Evolutionary conservation across 2,329 filamentous ascomycete genomes (phyloP).

Genomic region (Pleomassaria siparia): DNA sequence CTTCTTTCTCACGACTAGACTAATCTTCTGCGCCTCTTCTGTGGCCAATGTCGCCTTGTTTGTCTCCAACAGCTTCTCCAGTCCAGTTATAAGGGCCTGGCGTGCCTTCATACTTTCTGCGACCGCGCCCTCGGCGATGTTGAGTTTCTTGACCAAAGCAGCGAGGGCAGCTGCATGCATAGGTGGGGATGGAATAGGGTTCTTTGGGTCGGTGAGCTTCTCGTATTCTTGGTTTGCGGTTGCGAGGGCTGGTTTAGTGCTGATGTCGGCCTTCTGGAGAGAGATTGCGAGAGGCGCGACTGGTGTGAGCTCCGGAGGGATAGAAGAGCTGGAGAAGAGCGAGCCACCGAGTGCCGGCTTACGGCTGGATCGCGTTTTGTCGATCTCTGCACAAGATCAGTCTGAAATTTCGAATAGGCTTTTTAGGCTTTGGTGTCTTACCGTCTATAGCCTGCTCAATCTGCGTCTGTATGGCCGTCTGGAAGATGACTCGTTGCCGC

Average conservation of each 20-base stretch:
- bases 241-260: slow-evolving; percentile 66
- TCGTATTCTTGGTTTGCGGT: slow-evolving; percentile 80
- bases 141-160: slow-evolving; percentile 84
- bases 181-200: slow-evolving; percentile 73
- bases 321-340: slow-evolving; percentile 64
- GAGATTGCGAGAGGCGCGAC: slow-evolving; percentile 74
- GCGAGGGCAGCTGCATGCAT: slow-evolving; percentile 90
- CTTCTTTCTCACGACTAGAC: slow-evolving; percentile 66
- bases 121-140: slow-evolving; percentile 84
- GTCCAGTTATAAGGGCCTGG: slow-evolving; percentile 70
- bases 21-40: slow-evolving; percentile 67
- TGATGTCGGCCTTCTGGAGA: slow-evolving; percentile 70
- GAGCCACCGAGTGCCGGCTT: slow-evolving; percentile 66
- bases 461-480: slow-evolving; percentile 73
- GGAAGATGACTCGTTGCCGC: slow-evolving; percentile 84
- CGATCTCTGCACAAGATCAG: slow-evolving; percentile 50
- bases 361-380: slow-evolving; percentile 56
- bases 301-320: slow-evolving; percentile 75
- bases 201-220: slow-evolving; percentile 74
- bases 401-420: background rate
- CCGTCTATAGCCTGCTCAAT: slow-evolving; percentile 80
- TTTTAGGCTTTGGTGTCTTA: slow-evolving; percentile 39
- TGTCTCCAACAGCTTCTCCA: slow-evolving; percentile 78
- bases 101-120: slow-evolving; percentile 87
- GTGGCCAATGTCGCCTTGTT: slow-evolving; percentile 69